These are phyloP conservation scores for Xylariaceae sp. DNA, from an alignment of 2,329 filamentous ascomycete species.

Conservation along the genomic window DNA sequence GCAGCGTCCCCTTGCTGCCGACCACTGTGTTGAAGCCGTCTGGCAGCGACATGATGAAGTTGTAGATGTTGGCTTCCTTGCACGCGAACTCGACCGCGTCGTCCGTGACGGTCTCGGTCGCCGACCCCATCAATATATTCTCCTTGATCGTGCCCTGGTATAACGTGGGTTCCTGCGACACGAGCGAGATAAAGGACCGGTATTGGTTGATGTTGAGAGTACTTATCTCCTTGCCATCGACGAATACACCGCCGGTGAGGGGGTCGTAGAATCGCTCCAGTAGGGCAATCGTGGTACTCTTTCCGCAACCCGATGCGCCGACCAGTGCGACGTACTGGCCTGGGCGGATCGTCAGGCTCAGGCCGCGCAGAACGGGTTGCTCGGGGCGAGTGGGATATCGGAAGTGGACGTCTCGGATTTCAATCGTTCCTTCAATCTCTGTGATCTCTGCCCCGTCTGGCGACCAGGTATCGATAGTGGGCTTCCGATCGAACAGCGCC, in stretches of 20 bases:
- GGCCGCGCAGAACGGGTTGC: slow-evolving; percentile 85
- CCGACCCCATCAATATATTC: slow-evolving; percentile 81
- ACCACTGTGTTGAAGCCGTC: slow-evolving; percentile 86
- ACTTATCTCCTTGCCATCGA: slow-evolving; percentile 83
- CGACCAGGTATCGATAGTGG: slow-evolving; percentile 82
- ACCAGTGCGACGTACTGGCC: slow-evolving; percentile 89
- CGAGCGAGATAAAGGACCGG: slow-evolving; percentile 79
- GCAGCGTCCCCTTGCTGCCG: slow-evolving; percentile 81
- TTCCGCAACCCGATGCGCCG: slow-evolving; percentile 92
- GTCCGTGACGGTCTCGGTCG: slow-evolving; percentile 69
- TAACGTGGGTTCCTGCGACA: slow-evolving; percentile 91
- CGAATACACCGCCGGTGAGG: slow-evolving; percentile 73
- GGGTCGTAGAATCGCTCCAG: slow-evolving; percentile 96
- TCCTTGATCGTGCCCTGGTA: slow-evolving; percentile 92
- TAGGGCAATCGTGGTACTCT: slow-evolving; percentile 89
- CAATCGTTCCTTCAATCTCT: slow-evolving; percentile 73
- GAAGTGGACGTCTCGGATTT: slow-evolving; percentile 93
- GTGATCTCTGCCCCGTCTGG: slow-evolving; percentile 65
- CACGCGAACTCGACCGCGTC: slow-evolving; percentile 76
- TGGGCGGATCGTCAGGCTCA: slow-evolving; percentile 73
- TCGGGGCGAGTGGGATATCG: slow-evolving; percentile 89
- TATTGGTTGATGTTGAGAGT: slow-evolving; percentile 84
- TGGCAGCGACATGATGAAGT: slow-evolving; percentile 84
- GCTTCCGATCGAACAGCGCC: slow-evolving; percentile 79
- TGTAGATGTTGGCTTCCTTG: slow-evolving; percentile 88